These are phyloP conservation scores for Lanmaoa pseudosensibilis DNA, from an alignment of 768 basidiomycete species.

Conservation along the genomic window DNA sequence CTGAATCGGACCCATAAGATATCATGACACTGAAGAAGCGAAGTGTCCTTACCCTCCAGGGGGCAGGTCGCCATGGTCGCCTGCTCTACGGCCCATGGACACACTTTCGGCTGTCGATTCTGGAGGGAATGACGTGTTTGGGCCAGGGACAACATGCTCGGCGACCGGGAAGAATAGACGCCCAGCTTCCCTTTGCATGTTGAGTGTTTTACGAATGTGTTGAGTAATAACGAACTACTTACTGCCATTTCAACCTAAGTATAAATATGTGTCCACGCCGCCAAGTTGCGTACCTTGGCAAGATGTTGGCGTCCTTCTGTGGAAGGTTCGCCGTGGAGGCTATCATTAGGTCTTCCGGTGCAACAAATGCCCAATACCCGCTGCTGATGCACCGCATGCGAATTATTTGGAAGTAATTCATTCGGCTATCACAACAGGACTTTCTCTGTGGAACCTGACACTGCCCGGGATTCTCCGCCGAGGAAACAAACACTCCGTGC, in stretches of 20 bases:
- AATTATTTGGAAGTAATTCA: neutral
- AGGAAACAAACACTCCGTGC: neutral
- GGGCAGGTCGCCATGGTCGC: rapidly evolving
- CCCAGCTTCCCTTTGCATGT: neutral
- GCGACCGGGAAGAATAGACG: neutral
- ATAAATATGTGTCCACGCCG: neutral
- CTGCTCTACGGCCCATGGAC: neutral
- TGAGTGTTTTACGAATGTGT: neutral
- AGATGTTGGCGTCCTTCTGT: neutral
- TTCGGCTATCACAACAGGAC: too few species aligned
- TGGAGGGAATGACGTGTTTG: too few species aligned
- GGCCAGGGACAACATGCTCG: too few species aligned
- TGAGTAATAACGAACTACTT: neutral
- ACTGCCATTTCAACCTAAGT: neutral
- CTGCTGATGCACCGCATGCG: neutral
- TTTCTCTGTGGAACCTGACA: neutral
- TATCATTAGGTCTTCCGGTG: neutral
- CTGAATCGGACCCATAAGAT: slow-evolving; percentile 1
- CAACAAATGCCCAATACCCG: neutral
- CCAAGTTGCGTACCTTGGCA: slow-evolving; percentile 4
- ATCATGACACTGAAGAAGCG: neutral
- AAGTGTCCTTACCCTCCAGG: neutral
- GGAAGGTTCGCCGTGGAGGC: slow-evolving; percentile 1
- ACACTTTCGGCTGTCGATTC: neutral
- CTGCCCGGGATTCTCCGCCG: too few species aligned